Conservation (phyloP, 345 rosid genomes). For the Trapa incisa region DNA sequence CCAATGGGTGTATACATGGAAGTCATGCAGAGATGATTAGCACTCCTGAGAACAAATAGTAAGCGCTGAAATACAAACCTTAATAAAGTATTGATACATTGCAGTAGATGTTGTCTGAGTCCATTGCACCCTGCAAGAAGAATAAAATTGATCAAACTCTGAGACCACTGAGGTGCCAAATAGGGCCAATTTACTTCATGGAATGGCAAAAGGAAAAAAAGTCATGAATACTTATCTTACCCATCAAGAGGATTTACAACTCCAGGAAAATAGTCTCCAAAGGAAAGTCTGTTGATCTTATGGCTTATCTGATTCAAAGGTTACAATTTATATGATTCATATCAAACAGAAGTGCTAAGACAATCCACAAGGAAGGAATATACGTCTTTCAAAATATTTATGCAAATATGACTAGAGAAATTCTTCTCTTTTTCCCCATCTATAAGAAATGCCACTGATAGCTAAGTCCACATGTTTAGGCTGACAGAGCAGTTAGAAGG, state of each 20-base stretch:
- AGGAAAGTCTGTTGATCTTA: conserved; percentile 66
- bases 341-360: not conserved
- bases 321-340: conserved; percentile 2
- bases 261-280: conserved; percentile 88
- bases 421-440: not conserved
- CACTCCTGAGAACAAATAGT: not conserved
- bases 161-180: not conserved
- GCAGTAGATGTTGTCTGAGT: conserved; percentile 59
- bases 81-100: conserved; percentile 86
- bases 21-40: not conserved
- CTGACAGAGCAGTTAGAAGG: conserved; percentile 1
- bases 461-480: not conserved
- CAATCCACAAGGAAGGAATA: not conserved
- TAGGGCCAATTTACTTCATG: not conserved
- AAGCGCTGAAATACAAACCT: conserved; percentile 31
- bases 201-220: conserved; percentile 3
- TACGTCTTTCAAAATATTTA: not conserved
- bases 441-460: not conserved
- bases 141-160: conserved; percentile 1
- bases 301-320: conserved; percentile 61
- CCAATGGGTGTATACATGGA: not conserved
- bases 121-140: conserved; percentile 60
- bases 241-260: conserved; percentile 91
- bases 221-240: conserved; percentile 22
- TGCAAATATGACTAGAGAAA: not conserved